These are phyloP conservation scores for Sclerotinia subarctica DNA, from an alignment of 2,329 filamentous ascomycete genomes.

Conservation along the genomic window DNA sequence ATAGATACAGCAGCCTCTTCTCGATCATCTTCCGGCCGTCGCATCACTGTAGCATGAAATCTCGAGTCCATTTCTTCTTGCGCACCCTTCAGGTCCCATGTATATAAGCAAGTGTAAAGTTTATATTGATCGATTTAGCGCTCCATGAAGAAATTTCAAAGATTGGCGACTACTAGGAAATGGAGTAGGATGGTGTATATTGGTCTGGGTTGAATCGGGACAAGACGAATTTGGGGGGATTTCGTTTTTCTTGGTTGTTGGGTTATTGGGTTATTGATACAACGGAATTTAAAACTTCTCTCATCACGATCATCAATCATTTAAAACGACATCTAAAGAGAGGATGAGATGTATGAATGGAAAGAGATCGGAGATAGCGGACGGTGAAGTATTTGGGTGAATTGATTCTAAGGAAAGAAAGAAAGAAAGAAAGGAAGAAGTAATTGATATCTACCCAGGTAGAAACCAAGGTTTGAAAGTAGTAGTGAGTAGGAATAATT, in stretches of 20 bases:
- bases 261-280: constrained; percentile 21
- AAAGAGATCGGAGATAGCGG: background rate
- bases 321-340: background rate
- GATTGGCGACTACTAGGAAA: constrained; percentile 9
- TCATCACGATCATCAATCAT: constrained; percentile 16
- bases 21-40: constrained; percentile 32
- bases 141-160: constrained; percentile 31
- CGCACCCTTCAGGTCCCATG: constrained; percentile 25
- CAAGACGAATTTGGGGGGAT: background rate
- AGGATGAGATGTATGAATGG: background rate
- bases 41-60: constrained; percentile 38
- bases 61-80: constrained; percentile 32
- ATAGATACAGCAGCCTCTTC: constrained; percentile 5
- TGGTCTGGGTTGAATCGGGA: background rate
- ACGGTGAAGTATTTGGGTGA: background rate
- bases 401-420: background rate
- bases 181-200: background rate
- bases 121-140: constrained; percentile 22
- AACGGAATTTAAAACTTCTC: constrained; percentile 10
- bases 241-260: constrained; percentile 20
- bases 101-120: constrained; percentile 8
- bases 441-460: background rate
- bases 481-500: background rate
- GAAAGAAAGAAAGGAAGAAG: background rate
- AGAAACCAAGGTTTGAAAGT: background rate